Conservation (phyloP, 2,329 filamentous ascomycete species). For the Capronia epimyces region DNA sequence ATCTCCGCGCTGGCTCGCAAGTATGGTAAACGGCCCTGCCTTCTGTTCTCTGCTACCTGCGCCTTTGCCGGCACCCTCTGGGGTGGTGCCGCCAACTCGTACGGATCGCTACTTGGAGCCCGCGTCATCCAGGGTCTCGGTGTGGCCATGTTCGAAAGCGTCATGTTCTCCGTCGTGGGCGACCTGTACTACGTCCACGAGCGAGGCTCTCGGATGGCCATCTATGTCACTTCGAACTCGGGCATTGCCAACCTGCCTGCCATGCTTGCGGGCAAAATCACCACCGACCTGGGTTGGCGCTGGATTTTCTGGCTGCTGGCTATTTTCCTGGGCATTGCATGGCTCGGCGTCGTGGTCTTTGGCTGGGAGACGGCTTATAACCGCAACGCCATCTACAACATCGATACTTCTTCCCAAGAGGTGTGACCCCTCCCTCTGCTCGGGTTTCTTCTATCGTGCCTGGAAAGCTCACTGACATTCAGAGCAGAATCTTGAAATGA, state of each 20-base stretch:
- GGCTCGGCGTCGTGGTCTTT: conserved; percentile 1
- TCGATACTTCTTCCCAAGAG: conserved; percentile 3
- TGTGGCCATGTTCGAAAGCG: conserved; percentile 27
- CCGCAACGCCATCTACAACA: conserved; percentile 1
- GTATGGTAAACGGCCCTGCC: conserved; percentile 30
- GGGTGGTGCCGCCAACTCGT: conserved; percentile 26
- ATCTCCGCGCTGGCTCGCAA: conserved; percentile 13
- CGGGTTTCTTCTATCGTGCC: neutral
- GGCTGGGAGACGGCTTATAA: neutral
- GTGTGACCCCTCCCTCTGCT: neutral
- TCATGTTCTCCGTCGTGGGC: conserved; percentile 35
- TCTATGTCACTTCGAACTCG: conserved; percentile 27
- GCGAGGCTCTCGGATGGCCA: conserved; percentile 37
- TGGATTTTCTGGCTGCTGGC: conserved; percentile 10
- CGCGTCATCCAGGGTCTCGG: conserved; percentile 26
- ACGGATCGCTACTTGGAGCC: conserved; percentile 24
- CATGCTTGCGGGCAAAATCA: conserved; percentile 2
- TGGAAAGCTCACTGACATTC: neutral
- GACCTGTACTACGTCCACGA: conserved; percentile 46
- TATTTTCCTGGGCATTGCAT: conserved; percentile 4
- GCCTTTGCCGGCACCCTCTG: conserved; percentile 6
- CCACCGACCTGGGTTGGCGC: conserved; percentile 7
- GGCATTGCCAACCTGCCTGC: conserved; percentile 3
- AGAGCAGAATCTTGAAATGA: conserved; percentile 2
- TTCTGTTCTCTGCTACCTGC: neutral